phyloP scores from a whole-genome alignment of 345 rosid species.

The Mallotus nudiflorus region DNA sequence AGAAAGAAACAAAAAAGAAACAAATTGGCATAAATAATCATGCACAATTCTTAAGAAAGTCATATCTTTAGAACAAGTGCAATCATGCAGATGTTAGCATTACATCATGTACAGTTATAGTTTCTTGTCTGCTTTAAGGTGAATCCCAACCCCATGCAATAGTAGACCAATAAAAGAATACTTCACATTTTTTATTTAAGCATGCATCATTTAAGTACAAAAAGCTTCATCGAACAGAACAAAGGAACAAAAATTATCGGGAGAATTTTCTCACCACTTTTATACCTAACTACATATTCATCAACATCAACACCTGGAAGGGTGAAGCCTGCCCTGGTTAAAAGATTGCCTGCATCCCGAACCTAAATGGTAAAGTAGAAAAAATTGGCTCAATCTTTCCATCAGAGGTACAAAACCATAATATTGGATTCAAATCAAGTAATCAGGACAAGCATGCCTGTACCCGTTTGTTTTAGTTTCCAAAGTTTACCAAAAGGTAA shows the following conservation, averaged over 20 bases:
- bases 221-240: not conserved
- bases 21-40: not conserved
- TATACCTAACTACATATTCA: conserved; percentile 81
- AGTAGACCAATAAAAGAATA: not conserved
- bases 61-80: not conserved
- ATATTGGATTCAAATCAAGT: not conserved
- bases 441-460: not conserved
- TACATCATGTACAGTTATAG: too few species aligned
- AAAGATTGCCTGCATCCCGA: conserved; percentile 95
- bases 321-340: conserved; percentile 92
- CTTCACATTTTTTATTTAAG: not conserved
- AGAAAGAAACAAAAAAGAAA: too few species aligned
- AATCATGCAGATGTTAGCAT: not conserved
- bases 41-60: not conserved
- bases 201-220: not conserved
- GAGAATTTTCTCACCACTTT: conserved; percentile 54
- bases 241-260: not conserved
- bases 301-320: conserved; percentile 96
- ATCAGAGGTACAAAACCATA: not conserved
- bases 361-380: conserved; percentile 43
- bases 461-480: not conserved
- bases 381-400: not conserved
- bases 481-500: not conserved
- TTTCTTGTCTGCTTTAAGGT: not conserved
- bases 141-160: not conserved